Base-by-base conservation (phyloP, 2,329 filamentous ascomycete species). In the Corinectria fuckeliana region DNA sequence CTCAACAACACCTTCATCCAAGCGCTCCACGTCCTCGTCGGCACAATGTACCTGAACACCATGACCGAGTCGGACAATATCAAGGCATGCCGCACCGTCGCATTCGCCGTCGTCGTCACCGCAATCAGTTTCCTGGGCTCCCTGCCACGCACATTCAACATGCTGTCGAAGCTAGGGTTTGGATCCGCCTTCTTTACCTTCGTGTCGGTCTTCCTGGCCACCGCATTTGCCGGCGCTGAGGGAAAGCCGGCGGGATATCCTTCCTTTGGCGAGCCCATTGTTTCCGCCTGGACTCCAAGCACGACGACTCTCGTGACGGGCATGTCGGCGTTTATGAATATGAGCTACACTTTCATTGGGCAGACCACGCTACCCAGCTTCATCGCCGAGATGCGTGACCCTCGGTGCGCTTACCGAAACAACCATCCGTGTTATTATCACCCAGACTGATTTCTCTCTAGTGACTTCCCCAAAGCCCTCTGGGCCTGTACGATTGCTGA, bases 1-100 rank as follows among this genome's bases (percentile, higher is more conserved):
- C 77, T 97, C 63, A 97, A 97, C 83, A 97, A 97, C 75, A 96
- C 92, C 14, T 95, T 95, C 74, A 95, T 96, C 68, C 89, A 92
- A 42, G 88, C 83, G 69, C 69, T 97, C 45, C 93, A 97, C 73
- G 91, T 93, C 64, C 82, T 97, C 49, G 88, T 92, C 3, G 92
- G 91, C 45, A 89, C 92, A 55, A 91, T 94, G 74, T 97, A 95
- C 70, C 82, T 96, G 63, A 96, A 96, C 80, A 96, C 92, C 53
- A 93, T 97, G 82, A 90, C 89, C 5, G 85, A 84, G 48, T 82
- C 88, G 62, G 83, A 88, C 57, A 82, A 87, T 66, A 81, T 84
- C 47, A 78, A 91, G 18, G 72, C 75, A 13, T 86, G 84, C 70
- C 94, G 92, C 71, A 96, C 93, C 0, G 88, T 97, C 54, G 86